Conservation (phyloP, 2,329 filamentous ascomycete genomes). For the Talaromyces amestolkiae region DNA sequence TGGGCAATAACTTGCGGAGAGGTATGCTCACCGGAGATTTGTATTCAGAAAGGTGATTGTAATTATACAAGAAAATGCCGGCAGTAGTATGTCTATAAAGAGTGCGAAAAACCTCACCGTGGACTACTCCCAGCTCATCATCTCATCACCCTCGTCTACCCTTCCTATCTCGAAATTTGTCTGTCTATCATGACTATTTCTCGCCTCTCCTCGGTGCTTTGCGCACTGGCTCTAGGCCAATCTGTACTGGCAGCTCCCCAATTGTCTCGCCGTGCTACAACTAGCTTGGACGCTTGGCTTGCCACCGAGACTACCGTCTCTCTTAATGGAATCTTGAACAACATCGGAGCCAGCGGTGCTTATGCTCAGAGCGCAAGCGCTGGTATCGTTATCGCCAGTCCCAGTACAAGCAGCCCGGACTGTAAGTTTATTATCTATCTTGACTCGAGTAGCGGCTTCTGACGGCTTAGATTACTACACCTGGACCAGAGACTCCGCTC, state of each 20-base stretch:
- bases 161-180: background rate
- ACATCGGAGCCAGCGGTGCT: conserved; percentile 54
- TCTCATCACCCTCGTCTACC: background rate
- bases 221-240: conserved; percentile 23
- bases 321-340: conserved; percentile 53
- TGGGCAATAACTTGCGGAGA: background rate
- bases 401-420: conserved; percentile 53
- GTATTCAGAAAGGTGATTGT: background rate
- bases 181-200: conserved; percentile 18
- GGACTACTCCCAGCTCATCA: background rate
- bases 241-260: conserved; percentile 23
- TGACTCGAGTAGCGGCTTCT: background rate
- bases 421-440: conserved; percentile 38
- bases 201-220: conserved; percentile 24
- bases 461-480: conserved; percentile 66
- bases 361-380: conserved; percentile 48
- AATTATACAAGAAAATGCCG: background rate
- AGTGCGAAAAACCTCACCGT: background rate
- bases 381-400: conserved; percentile 57
- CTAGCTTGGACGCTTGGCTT: conserved; percentile 31
- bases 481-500: conserved; percentile 72
- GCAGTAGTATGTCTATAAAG: background rate
- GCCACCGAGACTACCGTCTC: conserved; percentile 48
- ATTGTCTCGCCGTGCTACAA: conserved; percentile 23
- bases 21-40: conserved; percentile 3